Base-by-base conservation (phyloP, 2,329 filamentous ascomycete genomes). In the Cercospora zeina region DNA sequence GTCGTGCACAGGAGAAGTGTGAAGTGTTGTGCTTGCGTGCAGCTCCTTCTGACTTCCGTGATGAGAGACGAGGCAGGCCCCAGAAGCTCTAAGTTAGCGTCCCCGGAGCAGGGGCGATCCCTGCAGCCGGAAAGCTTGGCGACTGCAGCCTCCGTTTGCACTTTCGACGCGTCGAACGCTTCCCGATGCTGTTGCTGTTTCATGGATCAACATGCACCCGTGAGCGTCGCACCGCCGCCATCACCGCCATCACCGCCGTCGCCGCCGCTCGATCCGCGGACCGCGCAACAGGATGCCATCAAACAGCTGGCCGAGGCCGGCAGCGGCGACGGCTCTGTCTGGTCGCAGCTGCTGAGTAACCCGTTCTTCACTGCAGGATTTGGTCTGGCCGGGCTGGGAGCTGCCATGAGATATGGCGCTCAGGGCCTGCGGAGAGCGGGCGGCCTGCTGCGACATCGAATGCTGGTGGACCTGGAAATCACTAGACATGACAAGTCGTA, bases 401-500 rank as follows among this genome's bases (percentile, higher is more conserved):
- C 92, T 34, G 89, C 85, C 42, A 84, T 92, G 33, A 89, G 91
- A 11, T 85, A 96, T 69, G 90, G 88, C 31, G 91, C 95, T 66
- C 89, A 89, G 72, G 90, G 90, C 34, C 76, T 89, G 62, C 85
- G 93, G 63, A 82, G 87, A 70, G 87, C 87, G 59, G 87, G 88
- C n/a, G 84, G 85, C 47, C 82, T 96, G 61, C 79, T 96, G 62
- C 89, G 91, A 54, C 87, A 89, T 58, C 90, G 93, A 54, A 86
- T 99, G 78, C 87, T 99, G 31, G 91, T 97, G 70, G 92, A 97
- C 71, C 87, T 99, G 71, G 95, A 99, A 77, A 96, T 99, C 76
- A 93, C 90, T 76, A 90, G 91, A 73, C 90, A 93, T 71, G 95
- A 99, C 77, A 87, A 91, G 49, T 93, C 93, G 1, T 99, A 97